Conservation (phyloP, 495 filamentous ascomycete species). For the Penicillium arizonense region DNA sequence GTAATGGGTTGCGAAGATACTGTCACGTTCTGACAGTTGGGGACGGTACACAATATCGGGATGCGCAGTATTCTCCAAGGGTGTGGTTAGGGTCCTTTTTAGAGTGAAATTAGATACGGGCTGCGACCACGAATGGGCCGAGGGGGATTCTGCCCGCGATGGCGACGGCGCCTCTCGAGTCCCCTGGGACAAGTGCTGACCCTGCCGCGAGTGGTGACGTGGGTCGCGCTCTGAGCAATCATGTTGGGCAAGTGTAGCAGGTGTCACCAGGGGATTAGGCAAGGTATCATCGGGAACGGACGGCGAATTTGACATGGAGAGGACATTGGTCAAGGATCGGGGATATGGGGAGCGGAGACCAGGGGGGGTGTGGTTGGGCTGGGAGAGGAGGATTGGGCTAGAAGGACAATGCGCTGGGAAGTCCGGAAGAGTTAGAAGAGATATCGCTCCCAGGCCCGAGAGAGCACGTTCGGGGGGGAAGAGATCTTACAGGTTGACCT, state of each 20-base stretch:
- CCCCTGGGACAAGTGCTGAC: constrained; percentile 34
- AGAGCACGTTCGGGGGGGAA: constrained; percentile 34
- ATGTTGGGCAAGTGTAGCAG: constrained; percentile 46
- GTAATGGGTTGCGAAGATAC: constrained; percentile 64
- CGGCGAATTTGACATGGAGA: constrained; percentile 55
- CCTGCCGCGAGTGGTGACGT: constrained; percentile 40
- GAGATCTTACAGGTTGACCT: constrained; percentile 37
- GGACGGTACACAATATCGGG: constrained; percentile 36
- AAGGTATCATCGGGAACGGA: constrained; percentile 46
- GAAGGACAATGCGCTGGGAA: constrained; percentile 5
- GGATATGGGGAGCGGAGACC: constrained; percentile 26
- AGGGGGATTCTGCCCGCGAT: constrained; percentile 43
- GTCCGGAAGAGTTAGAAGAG: constrained; percentile 5
- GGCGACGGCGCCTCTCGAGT: constrained; percentile 32
- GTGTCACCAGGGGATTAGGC: constrained; percentile 51
- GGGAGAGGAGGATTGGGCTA: constrained; percentile 15
- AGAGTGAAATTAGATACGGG: constrained; percentile 31
- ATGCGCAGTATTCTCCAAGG: constrained; percentile 27
- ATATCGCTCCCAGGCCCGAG: too few relatives aligned
- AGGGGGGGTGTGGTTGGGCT: constrained; percentile 8
- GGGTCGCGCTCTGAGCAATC: constrained; percentile 46
- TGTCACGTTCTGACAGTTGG: constrained; percentile 60
- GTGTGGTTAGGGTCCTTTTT: constrained; percentile 36
- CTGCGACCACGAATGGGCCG: constrained; percentile 36
- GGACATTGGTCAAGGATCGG: constrained; percentile 51